Evolutionary conservation across 495 filamentous ascomycete genomes (phyloP), one percentile per base, ranked within the genome.

Genomic region (Elasticomyces elasticus): DNA sequence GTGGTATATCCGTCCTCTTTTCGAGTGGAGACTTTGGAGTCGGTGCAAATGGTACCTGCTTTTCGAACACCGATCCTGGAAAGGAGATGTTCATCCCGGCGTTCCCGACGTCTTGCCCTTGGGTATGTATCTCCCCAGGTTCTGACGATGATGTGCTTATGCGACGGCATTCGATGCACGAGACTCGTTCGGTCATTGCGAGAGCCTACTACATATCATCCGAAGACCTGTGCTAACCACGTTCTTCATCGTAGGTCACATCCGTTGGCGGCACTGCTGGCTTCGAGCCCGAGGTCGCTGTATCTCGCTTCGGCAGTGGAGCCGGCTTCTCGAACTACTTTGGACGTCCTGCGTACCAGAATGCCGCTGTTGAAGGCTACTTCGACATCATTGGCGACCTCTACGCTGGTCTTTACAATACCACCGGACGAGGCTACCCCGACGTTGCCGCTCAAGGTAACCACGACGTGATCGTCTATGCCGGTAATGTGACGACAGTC

Each of bases 251-350:
- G n/a, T n/a, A n/a, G n/a, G 62, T 71, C 0, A 71, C 69, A 3
- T 27, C 59, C 5, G 67, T 71, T 0, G 69, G 69, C 30, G 69
- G 62, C 22, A 70, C 66, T 1, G 56, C 59, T 55, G 59, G 63
- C 47, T 70, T 71, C 53, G 28, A 57, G n/a, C 67, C 69, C 26
- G 67, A 71, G 42, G 67, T 64, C 24, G 64, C 61, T 5, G 67
- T 56, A 10, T 67, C 58, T 57, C 38, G 52, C 49, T 69, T 61
- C 50, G 52, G 59, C 49, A 55, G 62, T 26, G 64, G 68, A 13
- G 61, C 51, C 19, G 69, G 69, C 22, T 72, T 70, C 59, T 66
- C 62, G 62, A 60, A 68, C 51, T 67, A 66, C 62, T 72, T 69
- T 57, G 35, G 51, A 1, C 48, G 52, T 1, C 69, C 69, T 0